Evolutionary conservation across 2,329 filamentous ascomycete species (phyloP), one percentile per base, ranked within the genome.

Genomic region (Fusarium sp.): DNA sequence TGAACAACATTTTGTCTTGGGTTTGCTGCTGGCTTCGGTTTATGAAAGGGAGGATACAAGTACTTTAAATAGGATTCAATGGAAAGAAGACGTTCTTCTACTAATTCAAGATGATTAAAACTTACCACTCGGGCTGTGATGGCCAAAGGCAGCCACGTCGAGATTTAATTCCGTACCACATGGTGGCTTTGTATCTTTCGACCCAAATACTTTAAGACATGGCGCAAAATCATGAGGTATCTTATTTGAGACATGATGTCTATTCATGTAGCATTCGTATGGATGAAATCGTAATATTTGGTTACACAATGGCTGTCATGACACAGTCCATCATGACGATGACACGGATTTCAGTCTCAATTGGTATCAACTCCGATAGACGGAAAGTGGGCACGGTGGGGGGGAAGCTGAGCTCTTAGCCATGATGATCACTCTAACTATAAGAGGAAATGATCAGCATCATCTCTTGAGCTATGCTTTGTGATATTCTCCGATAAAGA

Each of bases 361-460:
- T 5, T 22, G 12, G 2, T 10, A 8, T n/a, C 33, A 31, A 60
- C 17, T 44, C 56, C 56, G 35, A 44, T 12, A 55, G 29, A 20
- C 62, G 42, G 62, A 17, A 65, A 65, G 62, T 65, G 62, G 62
- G 56, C 49, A 49, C 1, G 17, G 49, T 29, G 46, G 46, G 24
- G 46, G 14, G n/a, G n/a, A 5, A 7, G 16, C 9, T 29, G 17
- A 53, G 27, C 27, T 53, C 17, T 33, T 3, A 29, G 16, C 6
- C 8, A 6, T n/a, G 46, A 2, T 36, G 40, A 22, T 46, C 20
- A 20, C 11, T 35, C 36, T 63, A 44, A 42, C 35, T 5, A 42
- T 8, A 36, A 44, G 1, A 4, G 10, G 38, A 0, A 35, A 46
- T 5, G 16, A 64, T 38, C 27, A 11, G 17, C 36, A 10, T 4